phyloP scores from a whole-genome alignment of 1,284 basidiomycete species.

The Ganoderma lingzhi region DNA sequence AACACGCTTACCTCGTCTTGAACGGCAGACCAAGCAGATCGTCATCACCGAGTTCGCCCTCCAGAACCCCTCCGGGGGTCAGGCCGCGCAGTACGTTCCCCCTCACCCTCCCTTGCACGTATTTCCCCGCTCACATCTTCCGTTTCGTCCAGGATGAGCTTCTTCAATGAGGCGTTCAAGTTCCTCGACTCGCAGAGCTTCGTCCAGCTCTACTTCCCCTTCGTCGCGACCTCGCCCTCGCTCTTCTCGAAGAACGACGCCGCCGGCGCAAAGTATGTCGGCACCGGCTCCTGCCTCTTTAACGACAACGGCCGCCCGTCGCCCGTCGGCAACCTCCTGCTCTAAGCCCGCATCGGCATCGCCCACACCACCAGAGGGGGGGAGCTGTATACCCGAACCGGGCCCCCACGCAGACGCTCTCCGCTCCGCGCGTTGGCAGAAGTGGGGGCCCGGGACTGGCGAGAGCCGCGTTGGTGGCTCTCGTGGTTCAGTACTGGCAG shows the following conservation, averaged over 20 bases:
- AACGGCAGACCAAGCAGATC: neutral
- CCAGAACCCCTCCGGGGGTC: slow-evolving; percentile 1
- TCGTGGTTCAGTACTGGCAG: neutral
- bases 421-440: neutral
- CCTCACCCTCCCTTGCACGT: neutral
- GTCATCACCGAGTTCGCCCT: slow-evolving; percentile 12
- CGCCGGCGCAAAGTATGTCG: neutral
- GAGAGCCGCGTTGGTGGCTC: neutral
- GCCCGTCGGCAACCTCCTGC: slow-evolving; percentile 1
- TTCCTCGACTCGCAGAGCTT: slow-evolving; percentile 6
- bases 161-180: slow-evolving; percentile 5
- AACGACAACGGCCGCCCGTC: slow-evolving; percentile 3
- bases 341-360: neutral
- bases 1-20: too few species aligned
- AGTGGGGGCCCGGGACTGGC: neutral
- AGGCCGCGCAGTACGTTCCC: slow-evolving; percentile 6
- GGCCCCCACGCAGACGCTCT: neutral
- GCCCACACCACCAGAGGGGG: neutral
- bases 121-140: neutral
- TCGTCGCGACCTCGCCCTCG: slow-evolving; percentile 4
- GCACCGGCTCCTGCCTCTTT: slow-evolving; percentile 9
- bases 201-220: slow-evolving; percentile 11
- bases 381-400: neutral
- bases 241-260: neutral
- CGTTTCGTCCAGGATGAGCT: neutral